These are phyloP conservation scores for Chlorella sp. DNA, from an alignment of 139 green algal species.

Conservation along the genomic window DNA sequence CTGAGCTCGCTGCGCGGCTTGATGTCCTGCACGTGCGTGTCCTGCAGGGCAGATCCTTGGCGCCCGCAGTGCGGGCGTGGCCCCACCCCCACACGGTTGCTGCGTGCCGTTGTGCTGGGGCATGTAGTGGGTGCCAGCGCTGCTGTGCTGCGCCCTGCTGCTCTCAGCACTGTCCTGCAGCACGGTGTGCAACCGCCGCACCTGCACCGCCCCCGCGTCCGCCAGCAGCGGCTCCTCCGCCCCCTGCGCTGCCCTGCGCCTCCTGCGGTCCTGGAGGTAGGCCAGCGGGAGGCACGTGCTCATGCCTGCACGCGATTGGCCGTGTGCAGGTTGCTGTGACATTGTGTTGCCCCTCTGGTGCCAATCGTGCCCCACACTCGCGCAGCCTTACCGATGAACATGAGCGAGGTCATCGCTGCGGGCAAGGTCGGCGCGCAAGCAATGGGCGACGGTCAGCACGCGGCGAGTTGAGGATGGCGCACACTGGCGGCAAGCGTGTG, in stretches of 20 bases:
- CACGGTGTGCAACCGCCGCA: background rate
- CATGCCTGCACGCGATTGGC: conserved; percentile 38
- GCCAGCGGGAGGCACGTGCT: conserved; percentile 51
- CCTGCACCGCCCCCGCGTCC: background rate
- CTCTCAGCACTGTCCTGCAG: too few relatives aligned
- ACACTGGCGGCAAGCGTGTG: too few relatives aligned
- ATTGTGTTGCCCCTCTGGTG: conserved; percentile 11
- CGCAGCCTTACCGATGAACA: conserved; percentile 45
- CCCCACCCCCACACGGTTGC: too few relatives aligned
- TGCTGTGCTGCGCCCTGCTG: too few relatives aligned
- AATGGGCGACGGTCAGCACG: background rate
- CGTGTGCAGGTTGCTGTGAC: background rate
- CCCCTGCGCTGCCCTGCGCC: conserved; percentile 4
- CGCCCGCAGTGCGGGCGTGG: too few relatives aligned
- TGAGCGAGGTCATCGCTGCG: conserved; percentile 39
- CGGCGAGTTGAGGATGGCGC: too few relatives aligned
- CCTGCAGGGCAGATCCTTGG: background rate
- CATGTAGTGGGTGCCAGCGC: too few relatives aligned
- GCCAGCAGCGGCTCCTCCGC: conserved; percentile 33
- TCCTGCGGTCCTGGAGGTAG: conserved; percentile 41
- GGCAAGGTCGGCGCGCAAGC: background rate
- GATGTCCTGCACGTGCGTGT: background rate
- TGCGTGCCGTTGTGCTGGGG: too few relatives aligned
- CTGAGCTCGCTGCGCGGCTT: conserved; percentile 25
- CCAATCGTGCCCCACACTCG: background rate